Base-by-base conservation (phyloP, 2,329 filamentous ascomycete genomes). In the Ascochyta lentis region DNA sequence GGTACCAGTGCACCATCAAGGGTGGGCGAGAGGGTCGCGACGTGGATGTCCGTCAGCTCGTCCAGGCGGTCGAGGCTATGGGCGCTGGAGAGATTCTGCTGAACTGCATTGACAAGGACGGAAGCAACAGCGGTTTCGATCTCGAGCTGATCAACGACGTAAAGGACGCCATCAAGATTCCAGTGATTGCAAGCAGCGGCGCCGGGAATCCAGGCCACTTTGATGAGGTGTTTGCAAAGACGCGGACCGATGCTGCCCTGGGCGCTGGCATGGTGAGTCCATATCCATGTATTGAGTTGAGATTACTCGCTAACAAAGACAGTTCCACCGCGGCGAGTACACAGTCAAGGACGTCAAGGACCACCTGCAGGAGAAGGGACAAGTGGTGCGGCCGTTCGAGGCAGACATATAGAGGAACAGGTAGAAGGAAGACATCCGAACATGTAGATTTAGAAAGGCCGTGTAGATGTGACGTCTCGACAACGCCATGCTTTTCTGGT, bases 1-100 rank as follows among this genome's bases (percentile, higher is more conserved):
- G 94, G 94, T 99, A 97, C 75, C 93, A 95, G 54, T 98, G 95
- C 79, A 99, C 95, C 6, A 92, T 96, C 79, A 96, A 94, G 79
- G 95, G 95, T 42, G 95, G 95, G 6, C 88, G 95, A 58, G 94
- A 98, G 79, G 93, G 90, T n/a, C 86, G 93, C 57, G 92, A 98
- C 74, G 83, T 98, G 64, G 94, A 98, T 73, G 95, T 97, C 15
- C 86, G 93, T 13, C 90, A 98, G 78, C 84, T 99, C 9, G 87
- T 89, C 9, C 87, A 85, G 65, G 95, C 95, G 12, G 94, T 98
- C 33, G 92, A 99, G 79, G 92, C 91, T 53, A 96, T 99, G 92
- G 95, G 95, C 49, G 86, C 90, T 1, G 95, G 95, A 53, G 95
- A 99, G 81, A 90, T 99, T 55, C 80, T 99, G 47, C 85, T 99